These are phyloP conservation scores for Boletus edulis DNA, from an alignment of 768 basidiomycete genomes.

Conservation along the genomic window DNA sequence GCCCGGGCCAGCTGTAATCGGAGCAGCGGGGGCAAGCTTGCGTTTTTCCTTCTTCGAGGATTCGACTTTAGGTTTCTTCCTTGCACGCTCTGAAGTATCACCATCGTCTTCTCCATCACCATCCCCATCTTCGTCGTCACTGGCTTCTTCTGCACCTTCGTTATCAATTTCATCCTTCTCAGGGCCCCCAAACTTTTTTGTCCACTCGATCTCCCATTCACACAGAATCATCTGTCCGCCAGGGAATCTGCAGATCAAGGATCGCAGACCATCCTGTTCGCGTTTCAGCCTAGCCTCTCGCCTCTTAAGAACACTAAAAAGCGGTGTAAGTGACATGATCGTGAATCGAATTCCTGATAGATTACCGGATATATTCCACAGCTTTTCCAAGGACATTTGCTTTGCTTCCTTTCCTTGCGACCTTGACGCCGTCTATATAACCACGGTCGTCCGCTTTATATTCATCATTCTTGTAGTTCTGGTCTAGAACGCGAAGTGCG, in stretches of 20 bases:
- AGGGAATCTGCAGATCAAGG: constrained; percentile 67
- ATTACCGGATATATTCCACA: constrained; percentile 79
- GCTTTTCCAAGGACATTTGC: constrained; percentile 89
- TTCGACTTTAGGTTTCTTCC: constrained; percentile 60
- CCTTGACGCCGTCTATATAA: constrained; percentile 89
- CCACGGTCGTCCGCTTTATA: constrained; percentile 74
- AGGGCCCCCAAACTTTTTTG: constrained; percentile 68
- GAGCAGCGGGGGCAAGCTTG: constrained; percentile 31
- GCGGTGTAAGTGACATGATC: constrained; percentile 3
- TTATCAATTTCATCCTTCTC: constrained; percentile 71
- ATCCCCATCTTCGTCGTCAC: constrained; percentile 43
- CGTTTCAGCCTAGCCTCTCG: constrained; percentile 68
- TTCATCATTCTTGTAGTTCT: constrained; percentile 41
- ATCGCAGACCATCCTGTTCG: constrained; percentile 74
- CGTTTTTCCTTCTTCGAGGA: constrained; percentile 43
- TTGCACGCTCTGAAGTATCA: constrained; percentile 44
- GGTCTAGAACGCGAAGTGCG: constrained; percentile 75
- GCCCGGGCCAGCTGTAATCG: constrained; percentile 17
- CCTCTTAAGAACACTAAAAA: constrained; percentile 68
- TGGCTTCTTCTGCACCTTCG: constrained; percentile 37
- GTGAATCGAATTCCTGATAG: background rate
- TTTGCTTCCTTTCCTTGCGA: constrained; percentile 88
- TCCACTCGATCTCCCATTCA: constrained; percentile 80
- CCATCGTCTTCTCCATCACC: constrained; percentile 40
- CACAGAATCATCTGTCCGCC: constrained; percentile 67